phyloP scores from a whole-genome alignment of 2,329 filamentous ascomycete genomes.

The Botrytis byssoidea region DNA sequence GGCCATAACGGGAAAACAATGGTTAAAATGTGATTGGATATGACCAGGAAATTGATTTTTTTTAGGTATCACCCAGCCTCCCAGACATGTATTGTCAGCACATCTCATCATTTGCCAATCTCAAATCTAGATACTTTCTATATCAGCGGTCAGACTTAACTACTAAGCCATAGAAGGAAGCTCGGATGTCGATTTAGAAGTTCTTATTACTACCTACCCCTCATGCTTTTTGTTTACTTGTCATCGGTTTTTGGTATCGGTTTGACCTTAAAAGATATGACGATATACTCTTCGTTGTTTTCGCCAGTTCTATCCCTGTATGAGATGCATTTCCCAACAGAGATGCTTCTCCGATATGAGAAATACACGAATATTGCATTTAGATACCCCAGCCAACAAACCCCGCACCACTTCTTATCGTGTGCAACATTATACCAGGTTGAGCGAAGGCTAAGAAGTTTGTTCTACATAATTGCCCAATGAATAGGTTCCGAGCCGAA shows the following conservation, averaged over 20 bases:
- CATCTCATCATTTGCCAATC: background rate
- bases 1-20: background rate
- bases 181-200: background rate
- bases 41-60: background rate
- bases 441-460: background rate
- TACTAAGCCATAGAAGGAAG: conserved; percentile 16
- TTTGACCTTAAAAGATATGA: background rate
- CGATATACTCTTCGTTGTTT: background rate
- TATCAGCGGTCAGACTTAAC: background rate
- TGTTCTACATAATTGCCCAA: background rate
- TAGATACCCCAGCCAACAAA: background rate
- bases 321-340: background rate
- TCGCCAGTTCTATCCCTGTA: background rate
- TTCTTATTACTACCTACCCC: conserved; percentile 10
- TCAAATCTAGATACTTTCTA: background rate
- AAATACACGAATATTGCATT: background rate
- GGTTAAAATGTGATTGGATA: conserved; percentile 2
- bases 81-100: background rate
- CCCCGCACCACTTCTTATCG: background rate
- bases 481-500: background rate
- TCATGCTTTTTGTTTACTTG: background rate
- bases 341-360: background rate
- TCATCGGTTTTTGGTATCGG: background rate
- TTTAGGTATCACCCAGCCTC: background rate
- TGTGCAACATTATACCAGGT: background rate